These are phyloP conservation scores for Plasmodium yoelii DNA, from an alignment of 169 alveolate genomes.

Conservation along the genomic window DNA sequence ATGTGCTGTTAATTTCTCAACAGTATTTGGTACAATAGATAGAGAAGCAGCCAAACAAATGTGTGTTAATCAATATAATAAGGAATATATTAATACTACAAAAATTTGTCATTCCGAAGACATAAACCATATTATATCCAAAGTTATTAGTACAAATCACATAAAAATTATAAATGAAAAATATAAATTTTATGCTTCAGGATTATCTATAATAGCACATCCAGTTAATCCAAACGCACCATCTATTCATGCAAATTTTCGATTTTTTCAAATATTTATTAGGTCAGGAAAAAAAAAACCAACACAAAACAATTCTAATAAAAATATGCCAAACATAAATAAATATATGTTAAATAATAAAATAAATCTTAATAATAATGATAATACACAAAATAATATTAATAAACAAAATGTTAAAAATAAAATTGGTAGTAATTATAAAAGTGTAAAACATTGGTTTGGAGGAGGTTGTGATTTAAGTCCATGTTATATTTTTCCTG, in stretches of 20 bases:
- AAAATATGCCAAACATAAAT: neutral
- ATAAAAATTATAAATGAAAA: slow-evolving; percentile 59
- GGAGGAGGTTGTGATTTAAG: slow-evolving; percentile 94
- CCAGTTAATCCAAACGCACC: slow-evolving; percentile 91
- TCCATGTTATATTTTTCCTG: slow-evolving; percentile 89
- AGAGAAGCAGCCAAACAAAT: slow-evolving; percentile 80
- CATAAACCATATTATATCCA: slow-evolving; percentile 19
- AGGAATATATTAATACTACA: slow-evolving; percentile 30
- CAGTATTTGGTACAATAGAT: slow-evolving; percentile 83
- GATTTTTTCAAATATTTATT: slow-evolving; percentile 84
- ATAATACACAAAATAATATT: neutral
- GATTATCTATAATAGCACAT: slow-evolving; percentile 89
- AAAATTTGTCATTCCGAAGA: slow-evolving; percentile 58
- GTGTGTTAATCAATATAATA: slow-evolving; percentile 81
- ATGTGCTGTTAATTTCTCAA: slow-evolving; percentile 87
- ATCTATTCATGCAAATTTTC: slow-evolving; percentile 89
- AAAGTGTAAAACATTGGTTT: slow-evolving; percentile 89
- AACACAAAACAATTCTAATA: slow-evolving; percentile 3
- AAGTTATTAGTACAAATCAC: slow-evolving; percentile 64
- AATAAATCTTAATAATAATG: neutral
- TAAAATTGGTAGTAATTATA: slow-evolving; percentile 36
- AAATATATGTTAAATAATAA: too few relatives aligned
- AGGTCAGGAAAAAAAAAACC: slow-evolving; percentile 70
- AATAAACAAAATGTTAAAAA: slow-evolving; percentile 6
- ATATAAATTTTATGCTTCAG: slow-evolving; percentile 87